phyloP scores from a whole-genome alignment of 768 basidiomycete species.

The Pholiota microspora region DNA sequence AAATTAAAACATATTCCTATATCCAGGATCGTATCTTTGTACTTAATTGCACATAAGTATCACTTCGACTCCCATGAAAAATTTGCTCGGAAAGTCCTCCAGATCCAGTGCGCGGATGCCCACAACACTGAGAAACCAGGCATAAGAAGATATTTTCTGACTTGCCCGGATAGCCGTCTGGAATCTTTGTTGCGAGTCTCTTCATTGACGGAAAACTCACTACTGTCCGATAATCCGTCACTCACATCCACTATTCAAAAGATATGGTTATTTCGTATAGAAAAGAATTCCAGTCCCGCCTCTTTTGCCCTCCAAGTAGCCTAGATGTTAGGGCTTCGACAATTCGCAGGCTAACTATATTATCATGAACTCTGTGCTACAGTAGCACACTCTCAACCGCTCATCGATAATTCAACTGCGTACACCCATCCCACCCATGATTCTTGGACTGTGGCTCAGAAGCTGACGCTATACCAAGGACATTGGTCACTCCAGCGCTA shows the following conservation, averaged over 20 bases:
- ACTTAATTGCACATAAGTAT: slow-evolving; percentile 11
- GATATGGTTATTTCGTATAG: neutral
- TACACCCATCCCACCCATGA: neutral
- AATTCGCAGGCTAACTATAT: neutral
- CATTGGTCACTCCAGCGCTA: neutral
- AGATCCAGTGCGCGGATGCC: neutral
- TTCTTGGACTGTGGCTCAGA: neutral
- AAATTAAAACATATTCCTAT: neutral
- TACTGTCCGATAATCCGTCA: neutral
- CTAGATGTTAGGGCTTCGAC: neutral
- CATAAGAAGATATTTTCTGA: neutral
- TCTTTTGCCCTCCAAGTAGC: neutral
- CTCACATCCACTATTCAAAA: neutral
- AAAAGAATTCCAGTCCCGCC: neutral
- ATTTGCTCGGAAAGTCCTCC: slow-evolving; percentile 1
- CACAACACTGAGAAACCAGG: neutral
- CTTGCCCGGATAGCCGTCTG: neutral
- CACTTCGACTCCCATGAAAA: slow-evolving; percentile 7
- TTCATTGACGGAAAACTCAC: neutral
- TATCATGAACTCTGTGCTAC: neutral
- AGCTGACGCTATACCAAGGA: neutral
- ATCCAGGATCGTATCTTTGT: neutral
- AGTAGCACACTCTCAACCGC: neutral
- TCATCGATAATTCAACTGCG: neutral
- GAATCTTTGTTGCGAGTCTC: neutral